These are phyloP conservation scores for Musa troglodytarum DNA, from an alignment of 176 grass and related monocot genomes.

Conservation along the genomic window DNA sequence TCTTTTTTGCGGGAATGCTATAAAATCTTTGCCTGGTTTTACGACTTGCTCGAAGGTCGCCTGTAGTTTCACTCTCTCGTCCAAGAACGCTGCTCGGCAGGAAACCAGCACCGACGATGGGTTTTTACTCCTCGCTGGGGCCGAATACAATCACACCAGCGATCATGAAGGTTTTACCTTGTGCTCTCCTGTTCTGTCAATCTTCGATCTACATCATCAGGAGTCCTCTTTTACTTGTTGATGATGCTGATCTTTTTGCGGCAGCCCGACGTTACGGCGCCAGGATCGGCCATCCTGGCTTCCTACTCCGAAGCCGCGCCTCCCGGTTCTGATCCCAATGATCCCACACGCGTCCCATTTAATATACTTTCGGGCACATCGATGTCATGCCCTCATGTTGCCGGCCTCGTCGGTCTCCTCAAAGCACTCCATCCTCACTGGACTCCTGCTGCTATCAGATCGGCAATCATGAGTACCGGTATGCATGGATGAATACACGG, in stretches of 20 bases:
- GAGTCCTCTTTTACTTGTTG: background rate
- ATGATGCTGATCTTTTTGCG: background rate
- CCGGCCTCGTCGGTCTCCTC: conserved; percentile 52
- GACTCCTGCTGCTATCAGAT: conserved; percentile 60
- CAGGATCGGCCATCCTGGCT: conserved; percentile 45
- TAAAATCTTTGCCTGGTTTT: background rate
- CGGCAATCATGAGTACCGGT: conserved; percentile 74
- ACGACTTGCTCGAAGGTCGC: conserved; percentile 6
- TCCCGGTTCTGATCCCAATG: conserved; percentile 8
- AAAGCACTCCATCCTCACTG: conserved; percentile 52
- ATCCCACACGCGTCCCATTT: conserved; percentile 41
- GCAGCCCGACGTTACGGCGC: conserved; percentile 64
- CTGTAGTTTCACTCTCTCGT: conserved; percentile 40
- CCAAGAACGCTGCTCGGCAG: conserved; percentile 27
- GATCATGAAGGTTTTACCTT: conserved; percentile 45
- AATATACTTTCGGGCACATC: conserved; percentile 49
- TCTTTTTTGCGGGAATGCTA: too few relatives aligned
- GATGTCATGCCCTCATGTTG: conserved; percentile 70
- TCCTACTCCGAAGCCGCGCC: conserved; percentile 30
- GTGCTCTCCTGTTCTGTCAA: too few relatives aligned
- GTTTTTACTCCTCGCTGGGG: conserved; percentile 52
- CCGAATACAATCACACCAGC: conserved; percentile 42
- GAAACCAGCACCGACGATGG: conserved; percentile 57
- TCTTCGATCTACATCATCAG: background rate
- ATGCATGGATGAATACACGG: background rate